Evolutionary conservation across 305 asterid species (phyloP), one percentile per base, ranked within the genome.

Genomic region (Solanum aculeatissimum): DNA sequence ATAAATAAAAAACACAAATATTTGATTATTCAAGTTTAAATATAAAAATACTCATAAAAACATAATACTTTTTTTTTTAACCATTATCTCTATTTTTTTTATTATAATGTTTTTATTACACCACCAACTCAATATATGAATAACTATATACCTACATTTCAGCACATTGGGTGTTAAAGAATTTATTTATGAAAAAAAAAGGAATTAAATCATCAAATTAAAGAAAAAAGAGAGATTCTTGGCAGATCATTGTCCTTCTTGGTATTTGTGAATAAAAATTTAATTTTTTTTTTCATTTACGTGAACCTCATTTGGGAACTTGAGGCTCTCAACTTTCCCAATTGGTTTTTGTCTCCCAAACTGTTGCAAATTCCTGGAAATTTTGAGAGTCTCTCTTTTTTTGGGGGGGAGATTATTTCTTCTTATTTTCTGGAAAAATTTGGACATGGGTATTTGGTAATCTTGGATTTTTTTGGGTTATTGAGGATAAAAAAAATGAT

Each of bases 161-260:
- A 79, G 85, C 86, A 68, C 83, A 82, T 55, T 68, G 53, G 27
- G 49, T 18, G 49, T 85, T 88, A 29, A 77, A 77, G 19, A 51
- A 19, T 77, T 77, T 77, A 83, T 84, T 86, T 88, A 86, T 86
- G 81, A 57, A 74, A 84, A 79, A 43, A 70, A 69, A 60, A 85
- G 23, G n/a, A 27, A 63, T 63, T 62, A 27, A 45, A 54, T 82
- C 18, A 54, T 82, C 18, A n/a, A 13, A 43, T 23, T 7, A 80
- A 55, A 18, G 77, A 71, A 82, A 80, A 72, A 83, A 49, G 87
- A 81, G 87, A 74, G 90, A 84, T 85, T 85, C 84, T 86, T 29
- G 85, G 87, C 88, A 90, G 88, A 86, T 90, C 86, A 85, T 86
- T 91, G 91, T 86, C 91, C 82, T 80, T 87, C 79, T 87, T 84